These are phyloP conservation scores for Carpinus fangiana DNA, from an alignment of 306 rosid genomes.

Conservation along the genomic window DNA sequence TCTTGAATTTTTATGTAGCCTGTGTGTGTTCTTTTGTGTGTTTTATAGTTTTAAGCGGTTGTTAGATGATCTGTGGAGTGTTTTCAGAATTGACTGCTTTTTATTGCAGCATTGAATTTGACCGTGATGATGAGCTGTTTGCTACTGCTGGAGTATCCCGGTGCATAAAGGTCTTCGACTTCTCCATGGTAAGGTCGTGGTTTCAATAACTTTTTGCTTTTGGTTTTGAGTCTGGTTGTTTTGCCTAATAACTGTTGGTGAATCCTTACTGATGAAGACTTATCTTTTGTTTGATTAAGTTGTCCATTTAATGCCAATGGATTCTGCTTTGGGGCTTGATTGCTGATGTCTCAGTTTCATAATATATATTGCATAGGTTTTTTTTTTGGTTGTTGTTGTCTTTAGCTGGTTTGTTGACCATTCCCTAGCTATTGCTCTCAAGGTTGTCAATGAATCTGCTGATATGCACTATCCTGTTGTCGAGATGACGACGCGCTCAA, in stretches of 20 bases:
- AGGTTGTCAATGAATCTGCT: conserved; percentile 92
- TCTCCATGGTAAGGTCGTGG: conserved; percentile 61
- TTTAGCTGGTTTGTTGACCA: conserved; percentile 6
- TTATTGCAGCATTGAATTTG: conserved; percentile 92
- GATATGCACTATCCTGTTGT: conserved; percentile 87
- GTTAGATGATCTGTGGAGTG: conserved; percentile 14
- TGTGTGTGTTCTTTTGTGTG: background rate
- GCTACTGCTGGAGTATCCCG: conserved; percentile 99
- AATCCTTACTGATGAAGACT: background rate
- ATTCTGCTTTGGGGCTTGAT: background rate
- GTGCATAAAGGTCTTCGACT: conserved; percentile 93
- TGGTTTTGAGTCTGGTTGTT: background rate
- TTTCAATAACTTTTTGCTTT: background rate
- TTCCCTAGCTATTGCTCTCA: conserved; percentile 33
- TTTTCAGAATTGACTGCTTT: conserved; percentile 29
- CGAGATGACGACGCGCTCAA: conserved; percentile 96
- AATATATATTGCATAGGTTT: too few relatives aligned
- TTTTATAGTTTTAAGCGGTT: conserved; percentile 7
- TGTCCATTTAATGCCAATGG: background rate
- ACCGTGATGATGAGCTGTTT: conserved; percentile 86
- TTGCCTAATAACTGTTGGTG: background rate
- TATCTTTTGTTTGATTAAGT: background rate
- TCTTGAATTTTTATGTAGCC: background rate
- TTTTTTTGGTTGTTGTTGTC: background rate
- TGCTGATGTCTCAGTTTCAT: background rate